Base-by-base conservation (phyloP, 2,329 filamentous ascomycete genomes). In the Alternaria sp. region DNA sequence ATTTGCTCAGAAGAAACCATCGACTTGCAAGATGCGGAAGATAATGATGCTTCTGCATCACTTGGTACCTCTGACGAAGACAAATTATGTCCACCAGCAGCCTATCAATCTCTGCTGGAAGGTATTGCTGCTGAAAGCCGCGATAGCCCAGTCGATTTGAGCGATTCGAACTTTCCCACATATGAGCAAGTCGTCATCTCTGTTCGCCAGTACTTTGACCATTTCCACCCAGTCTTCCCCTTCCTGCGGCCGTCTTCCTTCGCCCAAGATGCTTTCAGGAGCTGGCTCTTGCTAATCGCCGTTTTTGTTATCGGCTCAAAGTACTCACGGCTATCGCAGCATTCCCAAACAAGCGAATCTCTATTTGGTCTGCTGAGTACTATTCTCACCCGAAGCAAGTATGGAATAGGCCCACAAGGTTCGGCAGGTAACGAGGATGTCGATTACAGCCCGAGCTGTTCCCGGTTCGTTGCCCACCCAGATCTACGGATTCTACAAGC, bases 141-240 rank as follows among this genome's bases (percentile, higher is more conserved):
- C 23, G 59, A 49, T 32, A 52, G 43, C 44, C 30, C 52, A 9
- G 25, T 55, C 23, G 30, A 64, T 25, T 7, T 64, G 50, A 49
- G 61, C 40, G 7, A 56, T 45, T 61, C 58, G 43, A 13, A 66
- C 6, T 68, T 78, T 19, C 75, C 74, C 19, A 61, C 68, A 43
- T 61, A 46, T 59, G 62, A 11, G 51, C 72, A 43, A 49, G 73
- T 59, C 64, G 73, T 56, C 49, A 59, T 54, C 54, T 78, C 19
- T 12, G 60, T 77, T 21, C 64, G 61, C 17, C 61, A 74, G 1
- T 77, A 75, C 57, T 69, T 74, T 45, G 70, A 73, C 8, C 59
- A 66, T 36, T 77, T 78, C 40, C 68, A 74, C 50, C 67, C 70
- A 21, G 64, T 68, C 12, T 66, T 79, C 15, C 76, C 77, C 4